Evolutionary conservation across 495 filamentous ascomycete genomes (phyloP).

Genomic region (Lophiotrema nucula): DNA sequence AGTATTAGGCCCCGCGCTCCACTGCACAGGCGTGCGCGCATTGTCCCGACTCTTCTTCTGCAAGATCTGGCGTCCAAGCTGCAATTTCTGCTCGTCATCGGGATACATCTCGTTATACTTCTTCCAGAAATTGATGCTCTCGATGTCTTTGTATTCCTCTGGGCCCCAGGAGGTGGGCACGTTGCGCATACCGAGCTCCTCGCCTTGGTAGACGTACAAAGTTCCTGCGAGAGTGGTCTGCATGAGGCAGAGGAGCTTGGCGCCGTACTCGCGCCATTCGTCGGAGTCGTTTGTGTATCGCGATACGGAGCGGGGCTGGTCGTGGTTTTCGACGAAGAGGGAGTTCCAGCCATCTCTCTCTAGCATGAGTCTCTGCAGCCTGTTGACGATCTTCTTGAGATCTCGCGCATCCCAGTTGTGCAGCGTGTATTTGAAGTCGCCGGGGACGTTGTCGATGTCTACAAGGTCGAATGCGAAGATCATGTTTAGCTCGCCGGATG

Average conservation of each 20-base stretch:
- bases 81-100: slow-evolving; percentile 28
- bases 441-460: slow-evolving; percentile 48
- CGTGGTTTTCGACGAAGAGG: slow-evolving; percentile 51
- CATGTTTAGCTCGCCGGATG: slow-evolving; percentile 52
- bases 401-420: slow-evolving; percentile 47
- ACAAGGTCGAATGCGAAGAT: slow-evolving; percentile 56
- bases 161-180: slow-evolving; percentile 46
- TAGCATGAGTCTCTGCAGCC: slow-evolving; percentile 49
- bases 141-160: slow-evolving; percentile 55
- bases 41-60: slow-evolving; percentile 43
- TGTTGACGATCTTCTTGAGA: slow-evolving; percentile 41
- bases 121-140: slow-evolving; percentile 52
- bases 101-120: slow-evolving; percentile 39
- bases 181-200: slow-evolving; percentile 60
- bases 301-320: slow-evolving; percentile 51
- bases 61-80: slow-evolving; percentile 31
- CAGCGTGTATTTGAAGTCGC: slow-evolving; percentile 43
- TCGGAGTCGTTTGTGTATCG: slow-evolving; percentile 51
- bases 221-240: slow-evolving; percentile 53
- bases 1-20: slow-evolving; percentile 32
- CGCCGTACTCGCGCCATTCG: slow-evolving; percentile 45
- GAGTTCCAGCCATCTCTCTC: slow-evolving; percentile 55
- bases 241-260: slow-evolving; percentile 56
- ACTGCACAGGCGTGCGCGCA: slow-evolving; percentile 44
- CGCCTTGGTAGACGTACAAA: slow-evolving; percentile 56